These are phyloP conservation scores for Sisymbrium altissimum DNA, from an alignment of 345 rosid genomes.

Conservation along the genomic window DNA sequence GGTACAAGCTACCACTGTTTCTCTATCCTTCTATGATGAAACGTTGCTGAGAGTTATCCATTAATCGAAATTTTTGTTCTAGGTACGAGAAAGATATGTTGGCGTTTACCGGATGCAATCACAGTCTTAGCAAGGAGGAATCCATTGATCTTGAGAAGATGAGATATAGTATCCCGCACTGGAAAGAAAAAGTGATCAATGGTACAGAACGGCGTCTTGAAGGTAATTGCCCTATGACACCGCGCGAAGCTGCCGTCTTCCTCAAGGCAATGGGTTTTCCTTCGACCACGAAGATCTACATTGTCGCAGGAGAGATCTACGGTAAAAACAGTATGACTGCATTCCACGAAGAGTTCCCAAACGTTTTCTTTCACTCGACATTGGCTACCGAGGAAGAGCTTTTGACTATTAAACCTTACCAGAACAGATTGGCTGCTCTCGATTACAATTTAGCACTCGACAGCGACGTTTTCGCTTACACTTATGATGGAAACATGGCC, in stretches of 20 bases:
- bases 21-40: not conserved
- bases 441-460: constrained; percentile 63
- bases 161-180: constrained; percentile 46
- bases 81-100: constrained; percentile 87
- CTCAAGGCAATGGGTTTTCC: constrained; percentile 73
- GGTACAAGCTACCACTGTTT: constrained; percentile 35
- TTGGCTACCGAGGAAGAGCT: constrained; percentile 59
- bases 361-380: constrained; percentile 44
- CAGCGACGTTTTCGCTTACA: constrained; percentile 58
- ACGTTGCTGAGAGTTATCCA: not conserved
- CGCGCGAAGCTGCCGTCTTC: constrained; percentile 61
- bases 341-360: constrained; percentile 52
- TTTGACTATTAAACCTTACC: constrained; percentile 32
- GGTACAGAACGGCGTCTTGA: constrained; percentile 37
- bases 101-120: constrained; percentile 74
- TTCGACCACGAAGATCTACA: constrained; percentile 53
- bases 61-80: not conserved
- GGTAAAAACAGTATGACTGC: constrained; percentile 45
- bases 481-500: constrained; percentile 84
- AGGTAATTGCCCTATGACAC: constrained; percentile 74
- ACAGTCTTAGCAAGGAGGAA: constrained; percentile 54
- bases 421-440: constrained; percentile 68
- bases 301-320: constrained; percentile 70
- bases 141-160: constrained; percentile 38
- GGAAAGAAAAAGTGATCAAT: constrained; percentile 64